Conservation (phyloP, 108 stramenopile genomes). For the Cyclotella kingstonii region DNA sequence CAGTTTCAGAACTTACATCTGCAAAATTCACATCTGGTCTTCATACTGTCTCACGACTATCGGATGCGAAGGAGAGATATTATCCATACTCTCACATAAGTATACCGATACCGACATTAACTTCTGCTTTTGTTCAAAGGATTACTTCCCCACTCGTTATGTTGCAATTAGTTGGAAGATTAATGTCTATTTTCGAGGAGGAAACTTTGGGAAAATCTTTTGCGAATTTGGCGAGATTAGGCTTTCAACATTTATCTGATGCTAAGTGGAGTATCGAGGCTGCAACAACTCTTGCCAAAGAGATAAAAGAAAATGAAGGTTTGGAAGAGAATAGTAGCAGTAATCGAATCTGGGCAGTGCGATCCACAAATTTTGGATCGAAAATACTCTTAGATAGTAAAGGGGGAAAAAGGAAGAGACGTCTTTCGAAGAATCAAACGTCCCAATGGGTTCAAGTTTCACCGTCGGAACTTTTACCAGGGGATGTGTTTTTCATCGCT, state of each 20-base stretch:
- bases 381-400: neutral
- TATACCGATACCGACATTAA: conserved; percentile 50
- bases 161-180: conserved; percentile 50
- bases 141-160: conserved; percentile 59
- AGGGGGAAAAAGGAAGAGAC: conserved; percentile 7
- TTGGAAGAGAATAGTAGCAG: conserved; percentile 24
- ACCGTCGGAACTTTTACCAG: conserved; percentile 52
- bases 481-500: conserved; percentile 50
- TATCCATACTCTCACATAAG: conserved; percentile 39
- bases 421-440: neutral
- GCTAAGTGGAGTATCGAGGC: conserved; percentile 47
- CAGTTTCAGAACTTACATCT: conserved; percentile 27
- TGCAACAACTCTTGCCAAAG: conserved; percentile 49
- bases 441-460: conserved; percentile 24
- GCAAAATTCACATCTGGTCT: conserved; percentile 25
- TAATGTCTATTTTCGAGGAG: conserved; percentile 53
- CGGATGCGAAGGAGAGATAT: conserved; percentile 49
- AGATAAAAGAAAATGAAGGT: conserved; percentile 42
- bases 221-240: conserved; percentile 17
- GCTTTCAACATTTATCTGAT: conserved; percentile 48
- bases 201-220: conserved; percentile 42
- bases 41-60: conserved; percentile 8
- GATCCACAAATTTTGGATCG: neutral
- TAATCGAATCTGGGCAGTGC: conserved; percentile 32
- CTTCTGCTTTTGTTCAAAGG: conserved; percentile 45